Percentiles rank a stretch among this genome's conserved stretches.
phyloP scores from a whole-genome alignment of 768 basidiomycete species.

The Collybia mongolica region DNA sequence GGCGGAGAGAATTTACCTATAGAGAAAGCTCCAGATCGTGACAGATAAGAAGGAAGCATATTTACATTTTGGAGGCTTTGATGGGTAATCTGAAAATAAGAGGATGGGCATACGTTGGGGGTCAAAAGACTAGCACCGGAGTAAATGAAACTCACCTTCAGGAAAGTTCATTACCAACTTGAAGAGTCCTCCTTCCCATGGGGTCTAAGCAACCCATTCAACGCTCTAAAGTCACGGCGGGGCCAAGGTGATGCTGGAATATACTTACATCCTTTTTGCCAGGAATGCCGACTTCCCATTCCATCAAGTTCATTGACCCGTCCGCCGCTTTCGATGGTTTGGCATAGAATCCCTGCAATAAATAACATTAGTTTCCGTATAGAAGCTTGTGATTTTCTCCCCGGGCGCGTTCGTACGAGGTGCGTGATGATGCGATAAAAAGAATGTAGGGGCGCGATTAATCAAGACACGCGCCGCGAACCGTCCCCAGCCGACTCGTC shows the following conservation, averaged over 20 bases:
- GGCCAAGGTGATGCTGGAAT: conserved; percentile 3
- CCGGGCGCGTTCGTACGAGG: neutral
- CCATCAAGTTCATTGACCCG: conserved; percentile 94
- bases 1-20: conserved; percentile 96
- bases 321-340: conserved; percentile 88
- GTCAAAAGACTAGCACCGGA: neutral
- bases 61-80: conserved; percentile 91
- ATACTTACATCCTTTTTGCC: conserved; percentile 81
- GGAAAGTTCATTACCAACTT: conserved; percentile 95
- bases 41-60: conserved; percentile 10
- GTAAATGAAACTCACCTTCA: conserved; percentile 63
- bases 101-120: conserved; percentile 2
- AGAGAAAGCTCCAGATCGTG: neutral
- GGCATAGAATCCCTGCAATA: conserved; percentile 89
- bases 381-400: neutral
- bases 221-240: conserved; percentile 4
- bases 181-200: conserved; percentile 97
- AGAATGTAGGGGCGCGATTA: conserved; percentile 3
- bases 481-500: conserved; percentile 7
- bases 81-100: conserved; percentile 74
- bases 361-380: conserved; percentile 5
- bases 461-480: conserved; percentile 5
- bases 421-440: neutral
- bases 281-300: conserved; percentile 99
- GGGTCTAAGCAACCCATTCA: conserved; percentile 57